phyloP scores from a whole-genome alignment of 345 rosid species.

The thale cress (Arabidopsis thaliana) region TAIR10.1 NC_003070.9:10733001-10733500 shows the following conservation, averaged over 20 bases:
- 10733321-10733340: constrained; percentile 77
- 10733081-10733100: constrained; percentile 94
- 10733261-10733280: constrained; percentile 96
- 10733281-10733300: constrained; percentile 98
- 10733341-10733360: constrained; percentile 79
- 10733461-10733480: constrained; percentile 4
- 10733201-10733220: constrained; percentile 88
- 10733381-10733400: constrained; percentile 99
- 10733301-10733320: constrained; percentile 99
- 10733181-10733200: constrained; percentile 19
- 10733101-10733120: constrained; percentile 50
- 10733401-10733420: constrained; percentile 70
- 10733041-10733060: constrained; percentile 70
- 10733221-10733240: constrained; percentile 87
- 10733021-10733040: constrained; percentile 93
- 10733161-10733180: constrained; percentile 6
- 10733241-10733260: constrained; percentile 90
- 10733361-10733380: constrained; percentile 96
- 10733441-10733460: constrained; percentile 16
- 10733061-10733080: constrained; percentile 84
- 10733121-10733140: constrained; percentile 31
- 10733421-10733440: constrained; percentile 20
- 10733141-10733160: constrained; percentile 31
- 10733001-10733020: constrained; percentile 88
- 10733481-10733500: constrained; percentile 3